phyloP scores from a whole-genome alignment of 2,329 filamentous ascomycete genomes.

The Pyrenochaeta sp. region DNA sequence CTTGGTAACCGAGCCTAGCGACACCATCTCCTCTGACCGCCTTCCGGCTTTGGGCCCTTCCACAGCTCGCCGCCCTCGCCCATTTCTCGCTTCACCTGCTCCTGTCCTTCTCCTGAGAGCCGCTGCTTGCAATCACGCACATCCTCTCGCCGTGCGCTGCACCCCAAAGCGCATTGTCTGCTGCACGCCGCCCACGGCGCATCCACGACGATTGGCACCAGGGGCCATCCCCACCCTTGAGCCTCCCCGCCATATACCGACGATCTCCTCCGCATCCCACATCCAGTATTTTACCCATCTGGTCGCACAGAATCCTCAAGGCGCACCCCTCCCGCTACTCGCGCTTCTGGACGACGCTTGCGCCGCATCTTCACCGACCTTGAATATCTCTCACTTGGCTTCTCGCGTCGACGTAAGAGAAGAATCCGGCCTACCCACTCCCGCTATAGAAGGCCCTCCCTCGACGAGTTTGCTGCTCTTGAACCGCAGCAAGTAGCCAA shows the following conservation, averaged over 20 bases:
- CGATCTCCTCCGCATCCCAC: constrained; percentile 33
- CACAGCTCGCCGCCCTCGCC: constrained; percentile 27
- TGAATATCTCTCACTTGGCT: constrained; percentile 1
- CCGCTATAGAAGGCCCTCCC: constrained; percentile 19
- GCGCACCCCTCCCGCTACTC: constrained; percentile 19
- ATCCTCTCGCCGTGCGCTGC: constrained; percentile 11
- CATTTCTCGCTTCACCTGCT: constrained; percentile 25
- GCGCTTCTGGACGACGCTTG: constrained; percentile 15
- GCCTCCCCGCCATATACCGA: constrained; percentile 40
- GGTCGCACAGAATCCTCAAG: constrained; percentile 34
- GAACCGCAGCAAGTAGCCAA: constrained; percentile 18
- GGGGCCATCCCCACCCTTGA: constrained; percentile 30
- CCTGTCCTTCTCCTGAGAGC: constrained; percentile 17
- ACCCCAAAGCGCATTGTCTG: constrained; percentile 9
- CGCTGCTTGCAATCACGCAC: constrained; percentile 14
- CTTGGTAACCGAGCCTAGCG: constrained; percentile 33
- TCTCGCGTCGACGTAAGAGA: constrained; percentile 33
- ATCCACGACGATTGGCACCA: constrained; percentile 13
- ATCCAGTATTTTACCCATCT: constrained; percentile 31
- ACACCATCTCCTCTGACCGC: constrained; percentile 39
- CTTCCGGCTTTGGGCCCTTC: constrained; percentile 30
- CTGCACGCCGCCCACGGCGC: constrained; percentile 14
- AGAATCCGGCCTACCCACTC: constrained; percentile 38
- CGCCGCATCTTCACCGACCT: constrained; percentile 6
- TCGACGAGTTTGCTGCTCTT: constrained; percentile 31